Base-by-base conservation (phyloP, 768 basidiomycete genomes). In the Russula griseocarnosa region DNA sequence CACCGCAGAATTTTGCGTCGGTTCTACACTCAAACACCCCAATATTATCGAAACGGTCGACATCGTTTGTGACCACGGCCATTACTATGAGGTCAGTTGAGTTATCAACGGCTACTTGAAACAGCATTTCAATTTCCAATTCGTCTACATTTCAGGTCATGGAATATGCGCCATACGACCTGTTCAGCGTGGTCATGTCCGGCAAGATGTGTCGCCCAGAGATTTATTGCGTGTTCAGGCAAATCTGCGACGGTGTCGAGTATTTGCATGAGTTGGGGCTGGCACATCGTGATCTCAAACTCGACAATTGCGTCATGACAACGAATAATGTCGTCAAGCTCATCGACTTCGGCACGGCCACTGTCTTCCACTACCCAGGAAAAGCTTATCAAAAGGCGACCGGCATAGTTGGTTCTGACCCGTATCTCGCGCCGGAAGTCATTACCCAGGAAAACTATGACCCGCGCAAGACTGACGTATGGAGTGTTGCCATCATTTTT, bases 281-380 rank as follows among this genome's bases (percentile, higher is more conserved):
- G 56, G 97, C 97, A 6, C 97, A 99, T 73, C 92, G 97, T 51
- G 97, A 99, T 76, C 86, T 99, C 77, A 99, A 99, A 76, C 89
- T 99, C 65, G 97, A 99, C 79, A 99, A 99, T 75, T 98, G 97
- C 75, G 97, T 99, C 78, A 97, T 99, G 92, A 96, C 91, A n/a
- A 79, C 79, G 3, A 82, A 88, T 72, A 94, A 98, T 72, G 84
- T 97, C 69, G 92, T 99, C 79, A 99, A 99, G 75, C 83, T 99
- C 69, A 99, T 99, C 77, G 97, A 99, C 76, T 99, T 99, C 77
- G 97, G 97, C 58, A 99, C 97, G 6, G 97, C 97, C n/a, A 94
- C 94, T 67, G 95, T 99, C 64, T 99, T 99, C 78, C 94, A 97
- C 70, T 99, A 98, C 72, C 97, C 97, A 0, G 96, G 94, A 62